Evolutionary conservation across 164 flowering plant genomes (phyloP).

Genomic region (Stephania cephalantha): DNA sequence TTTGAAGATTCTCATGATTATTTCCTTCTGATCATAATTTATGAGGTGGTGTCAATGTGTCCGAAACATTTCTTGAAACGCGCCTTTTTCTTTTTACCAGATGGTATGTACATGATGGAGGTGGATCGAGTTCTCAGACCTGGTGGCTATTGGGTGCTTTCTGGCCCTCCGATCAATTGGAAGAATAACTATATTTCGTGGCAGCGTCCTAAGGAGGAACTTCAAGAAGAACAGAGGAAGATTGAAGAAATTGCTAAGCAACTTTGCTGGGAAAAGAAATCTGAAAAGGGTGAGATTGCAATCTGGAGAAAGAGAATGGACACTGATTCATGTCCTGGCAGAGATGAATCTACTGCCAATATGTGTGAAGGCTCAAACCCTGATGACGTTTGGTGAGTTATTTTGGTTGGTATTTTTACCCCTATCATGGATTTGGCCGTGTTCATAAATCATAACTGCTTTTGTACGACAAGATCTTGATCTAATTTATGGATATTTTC

Average conservation of each 20-base stretch:
- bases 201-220: slow-evolving; percentile 79
- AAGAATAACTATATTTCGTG: slow-evolving; percentile 59
- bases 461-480: too few species aligned
- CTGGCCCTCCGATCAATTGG: slow-evolving; percentile 95
- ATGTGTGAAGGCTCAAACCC: slow-evolving; percentile 47
- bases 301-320: slow-evolving; percentile 69
- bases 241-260: slow-evolving; percentile 71
- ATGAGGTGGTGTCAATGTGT: not conserved
- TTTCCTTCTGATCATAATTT: not conserved
- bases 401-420: slow-evolving; percentile 6
- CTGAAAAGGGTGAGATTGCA: slow-evolving; percentile 71
- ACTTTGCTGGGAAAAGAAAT: slow-evolving; percentile 80
- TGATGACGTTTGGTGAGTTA: slow-evolving; percentile 70
- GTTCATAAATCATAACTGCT: too few species aligned
- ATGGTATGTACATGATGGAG: slow-evolving; percentile 83
- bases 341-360: slow-evolving; percentile 31
- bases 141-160: slow-evolving; percentile 91
- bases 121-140: slow-evolving; percentile 92
- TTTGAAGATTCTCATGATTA: not conserved
- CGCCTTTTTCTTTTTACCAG: slow-evolving; percentile 28
- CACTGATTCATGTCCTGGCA: slow-evolving; percentile 46
- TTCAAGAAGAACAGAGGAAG: slow-evolving; percentile 65
- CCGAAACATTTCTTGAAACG: not conserved
- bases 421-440: not conserved
- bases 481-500: not conserved